These are phyloP conservation scores for Neonectria ditissima DNA, from an alignment of 2,329 filamentous ascomycete genomes.

Conservation along the genomic window DNA sequence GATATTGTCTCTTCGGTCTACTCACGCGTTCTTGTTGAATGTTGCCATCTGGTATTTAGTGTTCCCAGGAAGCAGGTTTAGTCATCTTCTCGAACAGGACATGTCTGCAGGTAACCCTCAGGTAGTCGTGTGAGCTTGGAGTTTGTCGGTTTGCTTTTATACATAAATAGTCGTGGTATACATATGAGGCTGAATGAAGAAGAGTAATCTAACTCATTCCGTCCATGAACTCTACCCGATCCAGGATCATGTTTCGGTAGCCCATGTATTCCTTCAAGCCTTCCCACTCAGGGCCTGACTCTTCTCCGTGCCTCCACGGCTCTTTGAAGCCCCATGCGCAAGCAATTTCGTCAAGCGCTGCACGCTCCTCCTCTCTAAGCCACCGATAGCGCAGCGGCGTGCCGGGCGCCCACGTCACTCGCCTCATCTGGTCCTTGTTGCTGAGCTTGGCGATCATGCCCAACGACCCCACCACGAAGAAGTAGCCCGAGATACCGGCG, in stretches of 20 bases:
- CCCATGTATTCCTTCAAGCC: constrained; percentile 84
- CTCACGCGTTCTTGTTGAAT: background rate
- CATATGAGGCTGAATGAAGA: constrained; percentile 14
- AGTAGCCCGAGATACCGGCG: constrained; percentile 84
- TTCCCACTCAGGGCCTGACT: constrained; percentile 92
- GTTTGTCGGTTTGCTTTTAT: constrained; percentile 22
- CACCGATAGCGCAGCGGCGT: constrained; percentile 84
- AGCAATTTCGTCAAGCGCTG: constrained; percentile 86
- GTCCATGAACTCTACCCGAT: constrained; percentile 89
- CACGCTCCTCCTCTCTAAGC: constrained; percentile 90
- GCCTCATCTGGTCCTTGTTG: constrained; percentile 92
- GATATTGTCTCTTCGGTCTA: too few species aligned
- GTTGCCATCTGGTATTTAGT: background rate
- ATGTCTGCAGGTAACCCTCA: background rate
- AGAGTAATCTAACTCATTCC: constrained; percentile 71
- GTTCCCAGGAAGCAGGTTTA: background rate
- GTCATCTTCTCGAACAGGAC: background rate
- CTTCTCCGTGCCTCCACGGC: constrained; percentile 82
- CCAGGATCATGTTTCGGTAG: constrained; percentile 87
- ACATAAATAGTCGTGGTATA: constrained; percentile 37
- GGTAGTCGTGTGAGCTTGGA: constrained; percentile 4
- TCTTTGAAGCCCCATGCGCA: constrained; percentile 94
- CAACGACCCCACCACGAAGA: constrained; percentile 82
- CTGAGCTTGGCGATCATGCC: constrained; percentile 88
- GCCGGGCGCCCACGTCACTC: constrained; percentile 90